These are phyloP conservation scores for Fusarium lyarnte DNA, from an alignment of 2,329 filamentous ascomycete genomes.

Conservation along the genomic window DNA sequence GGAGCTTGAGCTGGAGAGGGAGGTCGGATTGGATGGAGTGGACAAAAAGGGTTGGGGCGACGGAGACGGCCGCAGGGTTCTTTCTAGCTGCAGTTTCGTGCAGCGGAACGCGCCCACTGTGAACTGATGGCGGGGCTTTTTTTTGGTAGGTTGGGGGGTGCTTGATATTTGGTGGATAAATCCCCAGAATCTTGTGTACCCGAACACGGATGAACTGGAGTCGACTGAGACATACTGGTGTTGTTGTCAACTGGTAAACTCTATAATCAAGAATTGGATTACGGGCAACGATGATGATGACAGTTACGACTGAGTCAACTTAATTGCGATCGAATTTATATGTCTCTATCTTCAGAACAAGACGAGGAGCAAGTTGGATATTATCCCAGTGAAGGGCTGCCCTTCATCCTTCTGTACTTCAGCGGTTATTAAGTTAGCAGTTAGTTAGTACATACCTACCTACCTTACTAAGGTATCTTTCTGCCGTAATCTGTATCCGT, in stretches of 20 bases:
- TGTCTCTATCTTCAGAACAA: not conserved
- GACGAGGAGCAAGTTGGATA: not conserved
- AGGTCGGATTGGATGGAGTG: conserved; percentile 20
- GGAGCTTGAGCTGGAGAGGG: conserved; percentile 1
- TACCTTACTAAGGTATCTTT: not conserved
- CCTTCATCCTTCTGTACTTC: not conserved
- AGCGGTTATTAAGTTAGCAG: not conserved
- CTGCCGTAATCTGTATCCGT: not conserved
- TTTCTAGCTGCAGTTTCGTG: conserved; percentile 28
- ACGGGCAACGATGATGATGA: not conserved
- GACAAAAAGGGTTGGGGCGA: conserved; percentile 35
- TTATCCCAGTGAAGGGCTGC: not conserved
- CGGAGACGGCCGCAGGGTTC: conserved; percentile 35
- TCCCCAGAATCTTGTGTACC: conserved; percentile 1
- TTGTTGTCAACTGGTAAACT: not conserved
- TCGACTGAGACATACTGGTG: not conserved
- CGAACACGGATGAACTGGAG: not conserved
- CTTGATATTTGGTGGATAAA: conserved; percentile 7
- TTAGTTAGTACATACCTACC: not conserved
- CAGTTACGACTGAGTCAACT: not conserved
- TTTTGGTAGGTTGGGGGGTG: not conserved
- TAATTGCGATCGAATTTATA: not conserved
- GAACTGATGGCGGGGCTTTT: conserved; percentile 33
- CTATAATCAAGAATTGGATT: not conserved
- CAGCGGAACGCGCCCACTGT: conserved; percentile 15